A percentile compares a stretch with the other conserved stretches of the same genome.
These are phyloP conservation scores for Oryza glaberrima DNA, from an alignment of 176 grass and related monocot genomes.

Conservation along the genomic window DNA sequence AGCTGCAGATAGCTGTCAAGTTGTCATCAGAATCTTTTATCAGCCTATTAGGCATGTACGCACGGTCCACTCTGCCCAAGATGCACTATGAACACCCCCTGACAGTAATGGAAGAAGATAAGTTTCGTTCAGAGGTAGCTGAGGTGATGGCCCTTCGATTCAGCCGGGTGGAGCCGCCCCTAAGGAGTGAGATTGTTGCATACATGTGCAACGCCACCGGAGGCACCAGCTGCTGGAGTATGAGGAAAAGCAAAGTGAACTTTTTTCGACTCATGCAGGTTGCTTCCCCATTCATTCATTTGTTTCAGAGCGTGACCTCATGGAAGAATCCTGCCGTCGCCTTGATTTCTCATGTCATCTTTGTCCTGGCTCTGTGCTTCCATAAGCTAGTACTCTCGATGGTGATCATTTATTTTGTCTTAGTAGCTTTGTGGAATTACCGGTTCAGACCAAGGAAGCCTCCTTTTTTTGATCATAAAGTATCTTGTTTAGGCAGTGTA, in stretches of 20 bases:
- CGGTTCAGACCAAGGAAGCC: not conserved
- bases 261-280: not conserved
- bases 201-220: not conserved
- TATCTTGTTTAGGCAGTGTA: not conserved
- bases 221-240: not conserved
- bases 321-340: not conserved
- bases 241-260: not conserved
- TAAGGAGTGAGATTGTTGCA: not conserved
- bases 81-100: not conserved
- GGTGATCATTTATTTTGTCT: not conserved
- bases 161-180: not conserved
- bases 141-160: not conserved
- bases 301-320: not conserved
- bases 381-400: not conserved
- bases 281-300: not conserved
- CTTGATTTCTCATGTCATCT: not conserved
- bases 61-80: slow-evolving; percentile 20
- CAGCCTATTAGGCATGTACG: slow-evolving; percentile 22
- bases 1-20: slow-evolving; percentile 37
- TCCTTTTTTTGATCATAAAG: too few relatives aligned
- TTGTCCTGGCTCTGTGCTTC: not conserved
- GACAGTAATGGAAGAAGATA: not conserved
- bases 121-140: not conserved
- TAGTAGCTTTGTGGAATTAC: not conserved
- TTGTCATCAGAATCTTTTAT: slow-evolving; percentile 15